Base-by-base conservation (phyloP, 345 rosid species). In the Theobroma cacao region DNA sequence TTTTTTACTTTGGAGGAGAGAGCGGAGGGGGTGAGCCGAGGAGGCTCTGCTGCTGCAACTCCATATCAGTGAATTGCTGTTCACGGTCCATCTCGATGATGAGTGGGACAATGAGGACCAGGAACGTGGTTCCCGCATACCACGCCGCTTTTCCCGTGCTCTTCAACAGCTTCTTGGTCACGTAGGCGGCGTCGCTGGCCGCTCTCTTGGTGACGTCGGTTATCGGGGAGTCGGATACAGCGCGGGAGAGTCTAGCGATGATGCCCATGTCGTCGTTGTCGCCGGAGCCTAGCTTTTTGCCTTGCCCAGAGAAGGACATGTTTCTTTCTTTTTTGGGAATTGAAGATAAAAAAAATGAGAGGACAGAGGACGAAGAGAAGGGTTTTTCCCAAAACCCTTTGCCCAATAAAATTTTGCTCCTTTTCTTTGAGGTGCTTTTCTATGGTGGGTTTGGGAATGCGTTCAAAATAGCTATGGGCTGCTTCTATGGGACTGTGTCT, bases 121-220 rank as follows among this genome's bases (percentile, higher is more conserved):
- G 86, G 80, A 92, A 84, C 7, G 94, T 90, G 22, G 97, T 92
- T 2, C 94, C 93, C 0, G 91, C 91, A 59, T 88, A 90, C 97
- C 97, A 92, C 30, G 94, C 94, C 2, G 97, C 94, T 83, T 89
- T 92, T n/a, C 97, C 97, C 5, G 97, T 90, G 89, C 97, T 92
- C 80, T 80, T 55, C 13, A 90, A 82, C 70, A 90, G 82, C 82
- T 87, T 90, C 79, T 84, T 89, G 74, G 93, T 53, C 50, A 89
- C 89, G 70, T 55, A 81, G 31, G 77, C 85, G 40, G 91, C 86
- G 48, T 89, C 97, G 76, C 74, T 72, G 14, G 87, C 92, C 0
- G 79, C 85, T 56, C 82, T 84, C 85, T 80, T 89, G 63, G 89
- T 84, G 12, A 81, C 74, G 30, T 79, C 72, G 1, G 82, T 83